A percentile compares a stretch with the other conserved stretches of the same genome.
phyloP scores from a whole-genome alignment of 495 filamentous ascomycete species.

The Penicillium maclennaniae region DNA sequence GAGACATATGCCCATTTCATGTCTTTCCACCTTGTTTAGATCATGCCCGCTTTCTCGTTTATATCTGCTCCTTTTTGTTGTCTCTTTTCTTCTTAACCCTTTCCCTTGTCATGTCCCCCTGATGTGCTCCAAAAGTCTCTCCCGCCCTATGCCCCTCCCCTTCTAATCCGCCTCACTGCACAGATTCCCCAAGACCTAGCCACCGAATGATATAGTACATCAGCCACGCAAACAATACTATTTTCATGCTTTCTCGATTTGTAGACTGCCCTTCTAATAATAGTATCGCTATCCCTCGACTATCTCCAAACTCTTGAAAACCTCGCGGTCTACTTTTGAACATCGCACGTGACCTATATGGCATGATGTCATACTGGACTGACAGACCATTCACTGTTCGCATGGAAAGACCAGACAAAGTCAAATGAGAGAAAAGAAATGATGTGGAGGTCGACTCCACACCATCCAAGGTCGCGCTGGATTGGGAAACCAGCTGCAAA shows the following conservation, averaged over 20 bases:
- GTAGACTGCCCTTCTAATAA: background rate
- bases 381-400: background rate
- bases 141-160: conserved; percentile 4
- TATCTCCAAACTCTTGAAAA: background rate
- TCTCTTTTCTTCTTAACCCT: conserved; percentile 7
- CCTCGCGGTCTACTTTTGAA: background rate
- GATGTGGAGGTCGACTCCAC: background rate
- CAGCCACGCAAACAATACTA: conserved; percentile 21
- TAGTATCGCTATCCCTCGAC: background rate
- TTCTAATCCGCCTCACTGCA: conserved; percentile 28
- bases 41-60: conserved; percentile 22
- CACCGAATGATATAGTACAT: conserved; percentile 27
- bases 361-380: background rate
- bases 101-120: conserved; percentile 18
- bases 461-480: background rate
- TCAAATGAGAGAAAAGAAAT: too few relatives aligned
- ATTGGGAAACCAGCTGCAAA: background rate
- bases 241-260: background rate
- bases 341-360: background rate
- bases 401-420: background rate
- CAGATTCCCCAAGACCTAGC: conserved; percentile 29
- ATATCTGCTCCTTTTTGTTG: conserved; percentile 17
- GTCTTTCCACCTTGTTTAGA: conserved; percentile 27
- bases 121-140: conserved; percentile 35
- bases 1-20: conserved; percentile 39